Evolutionary conservation across 306 rosid species (phyloP).

Genomic region (Quercus aquifolioides): DNA sequence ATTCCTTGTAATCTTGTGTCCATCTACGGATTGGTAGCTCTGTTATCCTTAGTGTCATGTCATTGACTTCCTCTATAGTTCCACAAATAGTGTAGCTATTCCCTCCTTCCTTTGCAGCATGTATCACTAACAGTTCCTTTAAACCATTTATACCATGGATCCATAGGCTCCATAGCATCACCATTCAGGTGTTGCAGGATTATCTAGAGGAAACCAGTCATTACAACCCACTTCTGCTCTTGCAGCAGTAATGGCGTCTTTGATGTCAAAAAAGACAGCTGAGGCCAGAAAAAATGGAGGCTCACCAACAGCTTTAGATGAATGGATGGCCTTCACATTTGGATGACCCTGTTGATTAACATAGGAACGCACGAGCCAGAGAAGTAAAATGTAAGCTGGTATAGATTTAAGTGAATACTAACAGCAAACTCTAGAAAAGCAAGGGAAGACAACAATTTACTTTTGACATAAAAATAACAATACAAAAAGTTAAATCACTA

Average conservation of each 20-base stretch:
- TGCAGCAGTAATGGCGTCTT: slow-evolving; percentile 77
- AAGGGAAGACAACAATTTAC: background rate
- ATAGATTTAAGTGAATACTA: slow-evolving; percentile 1
- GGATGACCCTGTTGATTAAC: slow-evolving; percentile 75
- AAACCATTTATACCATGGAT: too few species aligned
- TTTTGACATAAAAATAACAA: background rate
- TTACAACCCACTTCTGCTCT: slow-evolving; percentile 56
- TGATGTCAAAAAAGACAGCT: slow-evolving; percentile 74
- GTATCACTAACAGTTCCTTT: too few species aligned
- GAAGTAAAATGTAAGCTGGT: background rate
- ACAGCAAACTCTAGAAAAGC: background rate
- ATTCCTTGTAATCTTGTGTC: too few species aligned
- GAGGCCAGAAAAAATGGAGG: slow-evolving; percentile 97
- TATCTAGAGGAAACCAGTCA: slow-evolving; percentile 96
- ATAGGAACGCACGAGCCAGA: slow-evolving; percentile 2
- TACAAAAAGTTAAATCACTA: background rate
- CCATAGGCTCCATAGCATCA: too few species aligned
- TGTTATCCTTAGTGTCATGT: too few species aligned
- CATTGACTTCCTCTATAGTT: too few species aligned
- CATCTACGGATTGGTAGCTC: too few species aligned
- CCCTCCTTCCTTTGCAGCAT: too few species aligned
- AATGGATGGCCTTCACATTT: slow-evolving; percentile 86
- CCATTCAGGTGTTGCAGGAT: slow-evolving; percentile 92
- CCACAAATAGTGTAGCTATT: too few species aligned
- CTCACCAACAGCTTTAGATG: slow-evolving; percentile 97